These are phyloP conservation scores for Pythium phragmiticola DNA, from an alignment of 352 stramenopile genomes.

Conservation along the genomic window DNA sequence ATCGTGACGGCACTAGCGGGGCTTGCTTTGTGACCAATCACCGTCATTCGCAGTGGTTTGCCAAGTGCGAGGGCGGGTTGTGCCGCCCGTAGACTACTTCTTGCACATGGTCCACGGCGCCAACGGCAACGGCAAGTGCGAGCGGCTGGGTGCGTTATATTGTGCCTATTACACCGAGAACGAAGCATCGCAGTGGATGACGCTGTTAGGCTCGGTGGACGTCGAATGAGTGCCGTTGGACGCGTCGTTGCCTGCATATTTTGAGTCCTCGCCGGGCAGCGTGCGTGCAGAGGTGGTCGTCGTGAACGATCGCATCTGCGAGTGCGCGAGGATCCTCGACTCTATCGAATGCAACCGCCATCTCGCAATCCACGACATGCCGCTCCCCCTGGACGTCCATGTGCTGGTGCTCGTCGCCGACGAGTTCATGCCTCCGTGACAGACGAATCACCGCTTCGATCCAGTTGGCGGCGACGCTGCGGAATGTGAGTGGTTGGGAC, in stretches of 20 bases:
- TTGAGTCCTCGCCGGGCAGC: not conserved
- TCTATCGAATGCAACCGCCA: not conserved
- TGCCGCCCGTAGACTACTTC: not conserved
- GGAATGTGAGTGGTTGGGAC: conserved; percentile 16
- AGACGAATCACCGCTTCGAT: not conserved
- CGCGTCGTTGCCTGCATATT: not conserved
- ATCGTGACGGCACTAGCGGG: not conserved
- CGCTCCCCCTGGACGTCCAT: not conserved
- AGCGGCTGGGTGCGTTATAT: not conserved
- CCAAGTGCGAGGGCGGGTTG: not conserved
- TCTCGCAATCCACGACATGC: not conserved
- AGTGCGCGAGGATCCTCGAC: not conserved
- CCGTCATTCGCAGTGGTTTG: conserved; percentile 9
- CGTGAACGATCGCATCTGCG: not conserved
- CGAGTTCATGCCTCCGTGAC: not conserved
- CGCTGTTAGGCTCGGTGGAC: too few relatives aligned
- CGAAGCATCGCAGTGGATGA: too few relatives aligned
- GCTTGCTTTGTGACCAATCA: conserved; percentile 1
- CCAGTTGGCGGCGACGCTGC: conserved; percentile 2
- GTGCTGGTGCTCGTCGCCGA: not conserved
- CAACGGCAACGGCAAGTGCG: not conserved
- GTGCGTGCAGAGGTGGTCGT: not conserved
- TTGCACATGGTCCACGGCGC: conserved; percentile 7
- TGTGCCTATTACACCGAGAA: not conserved
- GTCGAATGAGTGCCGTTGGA: not conserved